A percentile compares a stretch with the other conserved stretches of the same genome.
These are phyloP conservation scores for Wickerhamomyces rabaulensis DNA, from an alignment of 805 yeast species.

Conservation along the genomic window DNA sequence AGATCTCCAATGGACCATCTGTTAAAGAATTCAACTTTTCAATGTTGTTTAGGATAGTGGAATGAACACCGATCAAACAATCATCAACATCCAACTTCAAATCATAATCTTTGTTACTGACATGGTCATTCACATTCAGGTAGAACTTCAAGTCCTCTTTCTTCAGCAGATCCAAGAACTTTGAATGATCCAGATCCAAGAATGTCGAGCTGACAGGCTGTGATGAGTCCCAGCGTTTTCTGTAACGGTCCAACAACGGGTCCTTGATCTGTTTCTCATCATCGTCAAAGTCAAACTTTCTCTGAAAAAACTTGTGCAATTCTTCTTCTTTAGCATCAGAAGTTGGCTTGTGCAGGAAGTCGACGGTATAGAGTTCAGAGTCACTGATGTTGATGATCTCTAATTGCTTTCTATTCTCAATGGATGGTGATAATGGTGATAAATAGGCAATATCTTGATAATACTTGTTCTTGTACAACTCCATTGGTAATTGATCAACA, in stretches of 20 bases:
- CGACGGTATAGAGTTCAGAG: constrained; percentile 7
- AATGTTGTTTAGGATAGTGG: constrained; percentile 26
- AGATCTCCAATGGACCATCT: constrained; percentile 9
- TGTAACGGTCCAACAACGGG: constrained; percentile 12
- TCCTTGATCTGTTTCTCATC: constrained; percentile 8
- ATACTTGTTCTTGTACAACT: constrained; percentile 41
- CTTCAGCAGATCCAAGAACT: constrained; percentile 4
- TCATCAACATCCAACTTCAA: constrained; percentile 27
- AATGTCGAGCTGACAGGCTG: constrained; percentile 14
- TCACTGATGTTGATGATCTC: constrained; percentile 11
- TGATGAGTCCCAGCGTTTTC: constrained; percentile 19
- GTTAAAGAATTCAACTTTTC: constrained; percentile 1
- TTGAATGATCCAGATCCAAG: background rate
- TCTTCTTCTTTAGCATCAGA: constrained; percentile 12
- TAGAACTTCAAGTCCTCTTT: constrained; percentile 5
- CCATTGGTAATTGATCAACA: constrained; percentile 50
- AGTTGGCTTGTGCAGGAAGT: constrained; percentile 17
- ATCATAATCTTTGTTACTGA: constrained; percentile 30
- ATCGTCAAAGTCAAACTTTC: constrained; percentile 4
- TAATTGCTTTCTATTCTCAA: constrained; percentile 14
- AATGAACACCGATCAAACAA: constrained; percentile 32
- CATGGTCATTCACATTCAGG: constrained; percentile 9
- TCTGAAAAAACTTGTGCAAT: constrained; percentile 7
- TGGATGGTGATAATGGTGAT: constrained; percentile 33
- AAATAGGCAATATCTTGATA: constrained; percentile 47